Base-by-base conservation (phyloP, 257 asterid genomes). In the Solanum pinnatisectum region DNA sequence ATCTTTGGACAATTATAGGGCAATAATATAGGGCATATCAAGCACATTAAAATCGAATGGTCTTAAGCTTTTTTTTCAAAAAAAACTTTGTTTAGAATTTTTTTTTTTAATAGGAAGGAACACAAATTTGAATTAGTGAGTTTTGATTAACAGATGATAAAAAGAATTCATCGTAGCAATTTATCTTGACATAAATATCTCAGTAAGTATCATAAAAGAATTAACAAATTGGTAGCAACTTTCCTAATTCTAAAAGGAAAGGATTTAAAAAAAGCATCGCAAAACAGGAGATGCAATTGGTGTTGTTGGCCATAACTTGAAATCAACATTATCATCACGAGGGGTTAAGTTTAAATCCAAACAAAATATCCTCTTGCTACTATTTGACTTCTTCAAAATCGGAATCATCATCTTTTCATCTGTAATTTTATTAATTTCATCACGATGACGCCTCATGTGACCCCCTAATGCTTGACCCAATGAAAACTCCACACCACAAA, bases 381-480 rank as follows among this genome's bases (percentile, higher is more conserved):
- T 72, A 72, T 72, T 71, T 2, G 79, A 72, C 14, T 72, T 72
- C 0, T 2, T 72, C 42, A 72, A 36, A 0, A 74, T 0, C 1
- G 52, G 52, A 0, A 73, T 20, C 46, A 72, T 72, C 44, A 7
- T 9, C 46, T 46, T 5, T 49, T 49, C 60, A 49, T 49, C 60
- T 2, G 10, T 5, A 0, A 1, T 36, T 74, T 74, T 37, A 74
- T 74, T 22, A 22, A 4, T 74, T 35, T 63, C 65, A 46, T 71
- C 30, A 9, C 67, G 87, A n/a, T 85, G 88, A 30, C 84, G 72
- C 16, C 88, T 37, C 86, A 76, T 76, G 86, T 87, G 88, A 0
- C 85, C 88, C 2, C 89, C 86, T n/a, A 79, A 63, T 0, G 89
- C 87, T 71, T 79, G 89, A 10, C 89, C 87, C 33, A 39, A 59